Percentiles rank a stretch among this genome's conserved stretches.
Conservation (phyloP, 495 filamentous ascomycete genomes). For the Pseudotulostoma volvatum region DNA sequence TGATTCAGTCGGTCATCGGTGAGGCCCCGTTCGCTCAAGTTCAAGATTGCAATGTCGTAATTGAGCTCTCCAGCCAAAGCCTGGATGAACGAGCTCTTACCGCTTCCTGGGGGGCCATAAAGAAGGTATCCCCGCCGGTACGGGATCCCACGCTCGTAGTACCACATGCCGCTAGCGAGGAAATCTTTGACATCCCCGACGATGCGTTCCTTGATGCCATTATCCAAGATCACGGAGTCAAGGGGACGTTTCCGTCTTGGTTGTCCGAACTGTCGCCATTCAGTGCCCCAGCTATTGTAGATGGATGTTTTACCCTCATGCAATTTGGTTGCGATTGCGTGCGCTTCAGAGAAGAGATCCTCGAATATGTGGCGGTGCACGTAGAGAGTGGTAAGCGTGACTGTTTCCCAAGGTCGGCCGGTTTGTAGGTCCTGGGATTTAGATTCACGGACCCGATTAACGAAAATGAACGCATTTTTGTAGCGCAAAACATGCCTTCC, state of each 20-base stretch:
- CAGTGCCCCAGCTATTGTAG: conserved; percentile 64
- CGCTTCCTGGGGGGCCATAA: conserved; percentile 85
- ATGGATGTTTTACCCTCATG: conserved; percentile 91
- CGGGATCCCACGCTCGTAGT: conserved; percentile 84
- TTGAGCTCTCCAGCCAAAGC: conserved; percentile 82
- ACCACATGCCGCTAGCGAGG: conserved; percentile 64
- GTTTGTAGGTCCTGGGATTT: conserved; percentile 53
- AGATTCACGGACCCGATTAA: conserved; percentile 67
- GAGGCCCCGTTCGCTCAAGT: conserved; percentile 80
- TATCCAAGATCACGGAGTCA: conserved; percentile 71
- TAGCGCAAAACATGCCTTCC: conserved; percentile 78
- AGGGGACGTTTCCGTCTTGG: conserved; percentile 76
- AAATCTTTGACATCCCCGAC: conserved; percentile 77
- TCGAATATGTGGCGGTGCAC: conserved; percentile 72
- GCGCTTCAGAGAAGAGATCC: conserved; percentile 71
- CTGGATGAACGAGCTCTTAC: conserved; percentile 94
- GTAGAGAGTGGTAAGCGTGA: conserved; percentile 85
- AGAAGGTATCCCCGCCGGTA: conserved; percentile 88
- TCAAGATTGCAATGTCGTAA: conserved; percentile 87
- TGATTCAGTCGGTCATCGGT: conserved; percentile 86
- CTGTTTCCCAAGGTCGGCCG: conserved; percentile 83
- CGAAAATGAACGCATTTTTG: conserved; percentile 66
- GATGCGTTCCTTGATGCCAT: conserved; percentile 74
- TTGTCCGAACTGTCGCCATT: conserved; percentile 75
- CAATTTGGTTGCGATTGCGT: conserved; percentile 52